Percentiles rank a stretch among this genome's conserved stretches.
Conservation (phyloP, 305 asterid species). For the Solanum hybrid region DNA sequence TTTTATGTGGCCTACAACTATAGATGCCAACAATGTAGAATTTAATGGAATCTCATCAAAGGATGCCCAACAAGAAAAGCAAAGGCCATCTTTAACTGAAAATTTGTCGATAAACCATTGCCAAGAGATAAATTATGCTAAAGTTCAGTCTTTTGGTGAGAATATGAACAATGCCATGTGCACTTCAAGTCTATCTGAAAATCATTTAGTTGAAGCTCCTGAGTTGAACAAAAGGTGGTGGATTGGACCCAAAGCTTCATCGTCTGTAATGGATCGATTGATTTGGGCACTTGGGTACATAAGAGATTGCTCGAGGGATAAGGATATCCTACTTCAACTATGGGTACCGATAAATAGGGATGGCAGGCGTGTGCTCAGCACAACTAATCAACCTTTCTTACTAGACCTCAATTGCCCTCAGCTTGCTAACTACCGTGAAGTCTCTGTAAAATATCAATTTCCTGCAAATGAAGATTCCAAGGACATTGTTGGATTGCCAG, state of each 20-base stretch:
- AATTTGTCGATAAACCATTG: conserved; percentile 44
- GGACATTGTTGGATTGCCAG: conserved; percentile 68
- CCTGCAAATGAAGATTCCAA: conserved; percentile 54
- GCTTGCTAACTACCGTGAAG: conserved; percentile 57
- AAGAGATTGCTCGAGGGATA: conserved; percentile 41
- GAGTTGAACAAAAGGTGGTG: conserved; percentile 49
- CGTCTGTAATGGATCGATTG: conserved; percentile 58
- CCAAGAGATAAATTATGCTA: conserved; percentile 21
- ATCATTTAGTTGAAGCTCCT: conserved; percentile 15
- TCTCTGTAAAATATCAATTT: conserved; percentile 55
- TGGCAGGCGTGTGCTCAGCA: conserved; percentile 56
- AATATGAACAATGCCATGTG: conserved; percentile 16
- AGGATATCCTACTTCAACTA: conserved; percentile 57
- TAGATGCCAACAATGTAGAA: conserved; percentile 28
- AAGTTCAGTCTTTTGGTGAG: conserved; percentile 21
- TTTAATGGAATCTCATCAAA: conserved; percentile 20
- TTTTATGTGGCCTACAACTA: conserved; percentile 33
- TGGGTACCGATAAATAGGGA: conserved; percentile 69
- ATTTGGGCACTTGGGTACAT: conserved; percentile 49
- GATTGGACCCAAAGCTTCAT: conserved; percentile 52
- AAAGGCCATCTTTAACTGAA: conserved; percentile 38
- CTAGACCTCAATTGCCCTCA: conserved; percentile 52
- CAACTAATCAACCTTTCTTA: conserved; percentile 53
- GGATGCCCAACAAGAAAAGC: conserved; percentile 36
- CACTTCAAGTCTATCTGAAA: conserved; percentile 19